phyloP scores from a whole-genome alignment of 1,284 basidiomycete species.

The Pseudozyma hubeiensis region DNA sequence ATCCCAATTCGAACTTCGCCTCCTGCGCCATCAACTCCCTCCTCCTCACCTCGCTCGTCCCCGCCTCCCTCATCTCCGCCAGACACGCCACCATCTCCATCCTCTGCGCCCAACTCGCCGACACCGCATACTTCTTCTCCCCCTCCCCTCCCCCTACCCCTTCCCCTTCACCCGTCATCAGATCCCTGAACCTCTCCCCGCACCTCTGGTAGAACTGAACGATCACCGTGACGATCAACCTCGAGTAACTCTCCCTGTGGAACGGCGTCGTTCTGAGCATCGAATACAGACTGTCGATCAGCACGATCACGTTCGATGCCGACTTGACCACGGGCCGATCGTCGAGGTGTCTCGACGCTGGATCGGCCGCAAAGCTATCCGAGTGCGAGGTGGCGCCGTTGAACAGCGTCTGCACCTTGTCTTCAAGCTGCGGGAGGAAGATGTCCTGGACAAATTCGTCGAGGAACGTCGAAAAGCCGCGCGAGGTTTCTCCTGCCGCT shows the following conservation, averaged over 20 bases:
- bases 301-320: conserved; percentile 83
- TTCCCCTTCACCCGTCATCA: conserved; percentile 72
- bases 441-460: conserved; percentile 94
- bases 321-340: conserved; percentile 81
- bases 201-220: conserved; percentile 97
- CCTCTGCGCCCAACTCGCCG: conserved; percentile 66
- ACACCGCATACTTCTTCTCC: conserved; percentile 26
- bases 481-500: conserved; percentile 53
- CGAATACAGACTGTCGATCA: conserved; percentile 90
- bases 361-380: conserved; percentile 74
- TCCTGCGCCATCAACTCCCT: conserved; percentile 48
- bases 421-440: conserved; percentile 93
- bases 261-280: conserved; percentile 96
- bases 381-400: conserved; percentile 69
- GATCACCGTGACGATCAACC: conserved; percentile 93
- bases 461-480: conserved; percentile 80
- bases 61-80: conserved; percentile 72
- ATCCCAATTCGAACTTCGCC: conserved; percentile 38
- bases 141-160: background rate
- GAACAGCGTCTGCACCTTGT: conserved; percentile 76
- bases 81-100: conserved; percentile 82
- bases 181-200: conserved; percentile 83
- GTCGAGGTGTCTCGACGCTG: conserved; percentile 16
- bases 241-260: conserved; percentile 84
- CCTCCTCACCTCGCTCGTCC: conserved; percentile 7